A percentile compares a stretch with the other conserved stretches of the same genome.
These are phyloP conservation scores for Saccharomyces eubayanus DNA, from an alignment of 805 yeast genomes.

Conservation along the genomic window DNA sequence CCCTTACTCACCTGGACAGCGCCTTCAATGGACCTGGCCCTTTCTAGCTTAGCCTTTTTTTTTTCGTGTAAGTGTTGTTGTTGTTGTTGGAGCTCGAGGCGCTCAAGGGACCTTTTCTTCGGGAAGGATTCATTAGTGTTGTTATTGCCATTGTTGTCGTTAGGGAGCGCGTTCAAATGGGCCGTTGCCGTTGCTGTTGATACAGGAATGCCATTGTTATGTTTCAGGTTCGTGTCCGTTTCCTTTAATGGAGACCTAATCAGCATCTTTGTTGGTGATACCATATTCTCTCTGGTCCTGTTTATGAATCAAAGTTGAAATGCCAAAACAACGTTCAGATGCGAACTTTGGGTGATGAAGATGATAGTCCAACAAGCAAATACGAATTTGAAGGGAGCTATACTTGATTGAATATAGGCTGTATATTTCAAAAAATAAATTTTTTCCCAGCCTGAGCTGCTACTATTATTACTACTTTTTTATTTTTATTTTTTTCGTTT, in stretches of 20 bases:
- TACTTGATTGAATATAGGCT: neutral
- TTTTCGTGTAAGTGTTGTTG: constrained; percentile 9
- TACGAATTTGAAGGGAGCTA: neutral
- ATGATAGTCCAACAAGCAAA: neutral
- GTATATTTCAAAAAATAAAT: neutral
- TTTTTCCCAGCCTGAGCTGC: neutral
- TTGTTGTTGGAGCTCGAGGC: constrained; percentile 8
- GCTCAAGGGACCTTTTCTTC: constrained; percentile 24
- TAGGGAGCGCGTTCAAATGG: neutral
- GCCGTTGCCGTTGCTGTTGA: neutral
- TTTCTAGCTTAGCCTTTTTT: constrained; percentile 21
- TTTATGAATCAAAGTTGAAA: neutral
- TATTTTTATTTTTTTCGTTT: neutral
- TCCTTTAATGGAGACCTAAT: constrained; percentile 28
- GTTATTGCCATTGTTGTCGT: neutral
- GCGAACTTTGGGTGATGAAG: neutral
- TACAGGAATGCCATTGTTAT: constrained; percentile 3
- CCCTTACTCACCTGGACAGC: constrained; percentile 23
- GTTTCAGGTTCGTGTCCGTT: constrained; percentile 25
- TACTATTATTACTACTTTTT: neutral
- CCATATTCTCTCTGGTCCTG: constrained; percentile 3
- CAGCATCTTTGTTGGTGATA: constrained; percentile 11
- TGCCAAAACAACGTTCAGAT: neutral
- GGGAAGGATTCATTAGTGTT: neutral
- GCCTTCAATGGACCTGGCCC: constrained; percentile 31